Evolutionary conservation across 495 filamentous ascomycete genomes (phyloP), one percentile per base, ranked within the genome.

Genomic region (Neurospora tetrasperma): DNA sequence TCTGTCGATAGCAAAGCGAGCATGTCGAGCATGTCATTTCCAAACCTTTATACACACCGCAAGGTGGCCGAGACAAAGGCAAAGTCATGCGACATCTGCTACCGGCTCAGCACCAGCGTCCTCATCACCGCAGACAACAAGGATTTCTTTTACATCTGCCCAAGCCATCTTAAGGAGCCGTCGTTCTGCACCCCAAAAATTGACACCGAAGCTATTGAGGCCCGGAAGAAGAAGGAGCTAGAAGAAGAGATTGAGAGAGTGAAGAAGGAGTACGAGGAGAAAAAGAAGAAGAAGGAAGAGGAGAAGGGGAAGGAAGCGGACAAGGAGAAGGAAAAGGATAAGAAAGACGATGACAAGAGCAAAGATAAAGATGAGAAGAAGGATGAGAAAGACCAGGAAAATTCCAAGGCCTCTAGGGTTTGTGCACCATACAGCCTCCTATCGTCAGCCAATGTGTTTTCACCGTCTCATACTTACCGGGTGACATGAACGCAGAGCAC

Each of bases 141-240:
- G 93, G 96, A 99, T 80, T 97, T 92, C 84, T 98, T 99, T 82
- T 97, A 96, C 79, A 87, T 95, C 41, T 99, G 96, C 77, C 87
- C 89, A 16, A 84, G 87, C 59, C 96, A 99, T 80, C 85, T 98
- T 11, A 93, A 92, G 78, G 96, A 99, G 78, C 85, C 86, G 31
- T 86, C 90, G 14, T 97, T 97, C 80, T 93, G 91, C 78, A 89
- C 87, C 16, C 91, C 94, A 14, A 91, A 94, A 73, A 85, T 94
- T 66, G 91, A 95, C 76, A 87, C 93, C 72, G 93, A 88, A 42
- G 90, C 90, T 18, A 87, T 89, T 68, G 92, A 89, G 66, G 90
- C 89, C 20, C 88, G 90, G 74, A 90, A 90, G 78, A 88, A 88
- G 74, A 86, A 89, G 80, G 89, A 91, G 71, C 84, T 89, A 71